Conservation (phyloP, 2,329 filamentous ascomycete species). For the Xylaria sp. region DNA sequence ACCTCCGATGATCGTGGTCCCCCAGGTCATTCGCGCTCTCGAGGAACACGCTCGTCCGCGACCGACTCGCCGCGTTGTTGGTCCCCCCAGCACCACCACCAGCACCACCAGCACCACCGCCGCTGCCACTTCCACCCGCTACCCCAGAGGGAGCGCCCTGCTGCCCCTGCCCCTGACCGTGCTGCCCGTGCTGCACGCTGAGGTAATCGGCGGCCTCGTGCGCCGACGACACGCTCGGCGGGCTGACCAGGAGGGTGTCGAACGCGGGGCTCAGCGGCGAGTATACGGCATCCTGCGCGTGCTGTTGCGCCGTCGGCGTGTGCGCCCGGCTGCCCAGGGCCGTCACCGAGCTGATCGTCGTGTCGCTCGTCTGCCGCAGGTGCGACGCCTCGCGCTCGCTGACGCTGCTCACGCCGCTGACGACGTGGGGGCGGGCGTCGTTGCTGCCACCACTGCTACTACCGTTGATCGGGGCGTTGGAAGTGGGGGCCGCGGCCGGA, state of each 20-base stretch:
- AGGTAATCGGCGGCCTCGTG: conserved; percentile 18
- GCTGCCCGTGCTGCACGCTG: conserved; percentile 5
- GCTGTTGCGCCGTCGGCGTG: conserved; percentile 15
- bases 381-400: conserved; percentile 46
- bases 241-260: conserved; percentile 16
- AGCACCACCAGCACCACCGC: neutral
- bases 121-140: neutral
- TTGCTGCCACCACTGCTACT: no score
- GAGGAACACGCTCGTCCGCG: conserved; percentile 30
- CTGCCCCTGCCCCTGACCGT: neutral
- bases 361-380: conserved; percentile 46
- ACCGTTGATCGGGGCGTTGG: no score
- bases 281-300: no score
- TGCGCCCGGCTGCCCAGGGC: neutral
- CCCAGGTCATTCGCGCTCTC: conserved; percentile 31
- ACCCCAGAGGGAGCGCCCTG: no score
- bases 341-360: conserved; percentile 38
- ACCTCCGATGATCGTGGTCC: conserved; percentile 12
- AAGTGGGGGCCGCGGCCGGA: neutral
- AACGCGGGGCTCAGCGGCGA: conserved; percentile 8
- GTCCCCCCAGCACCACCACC: neutral
- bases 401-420: conserved; percentile 46
- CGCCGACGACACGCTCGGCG: conserved; percentile 17
- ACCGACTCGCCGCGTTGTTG: conserved; percentile 9
- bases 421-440: conserved; percentile 20